These are phyloP conservation scores for Senna tora DNA, from an alignment of 306 rosid species.

Conservation along the genomic window DNA sequence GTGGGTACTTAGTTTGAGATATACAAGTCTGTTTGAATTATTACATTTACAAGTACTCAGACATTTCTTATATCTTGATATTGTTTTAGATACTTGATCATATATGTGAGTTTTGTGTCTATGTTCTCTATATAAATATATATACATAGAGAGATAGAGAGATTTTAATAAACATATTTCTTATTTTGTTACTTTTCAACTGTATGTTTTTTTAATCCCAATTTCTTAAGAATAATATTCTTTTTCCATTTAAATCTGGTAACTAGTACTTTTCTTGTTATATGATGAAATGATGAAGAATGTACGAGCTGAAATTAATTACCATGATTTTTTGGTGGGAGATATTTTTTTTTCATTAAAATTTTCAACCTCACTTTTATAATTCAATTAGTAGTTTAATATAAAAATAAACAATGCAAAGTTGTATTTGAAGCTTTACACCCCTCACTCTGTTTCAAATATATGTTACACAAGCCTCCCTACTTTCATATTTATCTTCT, in stretches of 20 bases:
- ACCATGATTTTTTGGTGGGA: no score
- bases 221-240: no score
- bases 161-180: constrained; percentile 23
- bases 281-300: no score
- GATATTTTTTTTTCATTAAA: no score
- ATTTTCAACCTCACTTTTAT: constrained; percentile 4
- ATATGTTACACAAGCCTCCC: neutral
- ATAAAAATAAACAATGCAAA: neutral
- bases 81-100: constrained; percentile 26
- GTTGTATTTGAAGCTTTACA: neutral
- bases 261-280: no score
- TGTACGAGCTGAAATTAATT: no score
- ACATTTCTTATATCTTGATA: constrained; percentile 13
- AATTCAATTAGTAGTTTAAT: neutral
- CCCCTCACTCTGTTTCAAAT: neutral
- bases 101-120: neutral
- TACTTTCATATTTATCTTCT: constrained; percentile 6
- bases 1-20: neutral
- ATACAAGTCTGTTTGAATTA: constrained; percentile 6
- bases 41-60: neutral
- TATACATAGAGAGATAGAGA: no score
- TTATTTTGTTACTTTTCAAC: constrained; percentile 12
- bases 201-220: neutral
- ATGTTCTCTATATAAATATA: no score
- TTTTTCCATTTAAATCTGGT: no score